A percentile compares a stretch with the other conserved stretches of the same genome.
These are phyloP conservation scores for Paspalum notatum DNA, from an alignment of 176 grass and related monocot species.

Conservation along the genomic window DNA sequence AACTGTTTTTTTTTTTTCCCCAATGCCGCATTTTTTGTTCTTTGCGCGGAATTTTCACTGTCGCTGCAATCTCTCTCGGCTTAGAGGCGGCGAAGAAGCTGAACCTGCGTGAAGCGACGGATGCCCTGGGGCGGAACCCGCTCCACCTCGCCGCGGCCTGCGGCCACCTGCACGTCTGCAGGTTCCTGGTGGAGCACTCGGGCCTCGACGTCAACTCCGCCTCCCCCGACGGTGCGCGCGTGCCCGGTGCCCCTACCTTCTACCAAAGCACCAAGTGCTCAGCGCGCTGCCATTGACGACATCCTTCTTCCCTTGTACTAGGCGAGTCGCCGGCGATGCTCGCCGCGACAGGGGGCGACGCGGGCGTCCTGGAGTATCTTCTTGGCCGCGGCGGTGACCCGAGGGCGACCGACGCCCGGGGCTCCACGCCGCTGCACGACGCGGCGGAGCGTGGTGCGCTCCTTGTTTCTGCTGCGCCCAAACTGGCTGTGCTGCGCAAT, in stretches of 20 bases:
- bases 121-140: neutral
- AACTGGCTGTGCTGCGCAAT: neutral
- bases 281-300: neutral
- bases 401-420: neutral
- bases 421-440: slow-evolving; percentile 42
- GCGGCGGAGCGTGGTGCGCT: slow-evolving; percentile 38
- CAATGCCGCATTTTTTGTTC: neutral
- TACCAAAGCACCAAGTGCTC: too few species aligned
- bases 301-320: neutral
- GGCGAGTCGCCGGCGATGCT: slow-evolving; percentile 23
- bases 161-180: slow-evolving; percentile 37
- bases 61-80: neutral
- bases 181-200: slow-evolving; percentile 50
- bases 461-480: neutral
- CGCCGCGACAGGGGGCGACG: neutral
- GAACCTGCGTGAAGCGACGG: slow-evolving; percentile 37
- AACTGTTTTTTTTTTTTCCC: neutral
- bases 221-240: neutral
- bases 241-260: too few species aligned
- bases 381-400: slow-evolving; percentile 45
- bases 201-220: slow-evolving; percentile 24
- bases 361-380: slow-evolving; percentile 32
- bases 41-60: neutral
- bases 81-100: slow-evolving; percentile 20
- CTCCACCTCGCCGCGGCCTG: slow-evolving; percentile 45